Evolutionary conservation across 257 asterid species (phyloP), one percentile per base, ranked within the genome.

Genomic region (Solanum megistacrolobum): DNA sequence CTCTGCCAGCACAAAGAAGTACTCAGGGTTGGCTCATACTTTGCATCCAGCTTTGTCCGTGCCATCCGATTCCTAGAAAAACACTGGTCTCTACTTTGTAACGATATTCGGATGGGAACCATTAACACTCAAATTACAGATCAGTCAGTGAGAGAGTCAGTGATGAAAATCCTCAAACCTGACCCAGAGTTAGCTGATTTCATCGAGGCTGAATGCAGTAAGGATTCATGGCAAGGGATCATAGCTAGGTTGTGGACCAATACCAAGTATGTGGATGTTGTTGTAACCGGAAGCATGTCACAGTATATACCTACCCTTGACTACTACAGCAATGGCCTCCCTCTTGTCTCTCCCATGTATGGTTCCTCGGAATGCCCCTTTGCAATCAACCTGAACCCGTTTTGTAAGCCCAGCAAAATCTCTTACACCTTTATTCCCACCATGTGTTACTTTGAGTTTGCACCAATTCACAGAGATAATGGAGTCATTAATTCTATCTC

Each of bases 201-300:
- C 8, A 71, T 86, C 21, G 71, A 86, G 34, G 69, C 55, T 25
- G 79, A 84, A 58, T 76, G 84, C 84, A 76, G 84, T 41, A 78
- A 7, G 41, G 84, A 78, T 3, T 78, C 84, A 78, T 41, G 84
- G 62, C 23, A 78, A 39, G 62, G 84, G 35, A 78, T 78, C 84
- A 78, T 25, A 2, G 6, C n/a, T 25, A 39, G 84, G 36, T 12
- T 78, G 62, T 78, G 84, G 84, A 36, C 84, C 13, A 78, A 78
- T 4, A 65, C 76, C 25, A 84, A 36, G 58, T 84, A 84, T 65
- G 79, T 84, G 43, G 72, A 43, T 71, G 84, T 12, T 68, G 2
- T 71, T 72, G 48, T 86, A 21, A 86, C 69, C 10, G 88, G 84
- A 75, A 86, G 43, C 58, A 86, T 86, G 88, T 43, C 88, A 20